phyloP scores from a whole-genome alignment of 148 eudicot species.

The Agrostemma githago region DNA sequence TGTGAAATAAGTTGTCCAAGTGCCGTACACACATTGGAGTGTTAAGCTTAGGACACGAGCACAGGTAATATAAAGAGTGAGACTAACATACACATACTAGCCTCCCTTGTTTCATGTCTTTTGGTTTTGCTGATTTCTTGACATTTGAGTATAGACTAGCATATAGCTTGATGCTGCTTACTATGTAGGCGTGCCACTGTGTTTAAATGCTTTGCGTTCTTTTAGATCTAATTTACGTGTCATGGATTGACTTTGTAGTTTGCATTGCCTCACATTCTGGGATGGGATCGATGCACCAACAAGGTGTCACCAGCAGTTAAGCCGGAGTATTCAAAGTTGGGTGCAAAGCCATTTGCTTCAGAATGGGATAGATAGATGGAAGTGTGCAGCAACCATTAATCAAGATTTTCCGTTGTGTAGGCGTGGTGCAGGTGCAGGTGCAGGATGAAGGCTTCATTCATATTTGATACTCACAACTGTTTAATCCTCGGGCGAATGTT shows the following conservation, averaged over 20 bases:
- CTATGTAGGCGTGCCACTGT: neutral
- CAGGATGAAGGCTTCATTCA: neutral
- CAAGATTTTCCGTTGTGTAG: neutral
- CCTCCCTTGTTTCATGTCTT: neutral
- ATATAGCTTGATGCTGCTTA: neutral
- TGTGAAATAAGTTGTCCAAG: neutral
- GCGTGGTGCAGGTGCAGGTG: neutral
- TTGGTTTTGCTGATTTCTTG: neutral
- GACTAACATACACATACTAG: neutral
- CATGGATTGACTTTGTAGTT: constrained; percentile 27
- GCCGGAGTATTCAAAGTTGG: constrained; percentile 9
- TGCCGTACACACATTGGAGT: neutral
- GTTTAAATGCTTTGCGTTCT: neutral
- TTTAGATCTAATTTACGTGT: neutral
- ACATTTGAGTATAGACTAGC: neutral
- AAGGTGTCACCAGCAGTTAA: constrained; percentile 4
- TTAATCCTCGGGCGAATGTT: neutral
- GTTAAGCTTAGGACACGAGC: neutral
- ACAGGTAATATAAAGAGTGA: neutral
- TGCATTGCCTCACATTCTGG: constrained; percentile 35
- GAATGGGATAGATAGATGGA: constrained; percentile 29
- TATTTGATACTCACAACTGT: neutral
- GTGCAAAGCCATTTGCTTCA: constrained; percentile 6
- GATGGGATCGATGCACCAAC: constrained; percentile 29
- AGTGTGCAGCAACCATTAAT: neutral